Percentiles rank a stretch among this genome's conserved stretches.
Evolutionary conservation across 1,139 yeast species (phyloP).

Genomic region (Yamadazyma blattariae): DNA sequence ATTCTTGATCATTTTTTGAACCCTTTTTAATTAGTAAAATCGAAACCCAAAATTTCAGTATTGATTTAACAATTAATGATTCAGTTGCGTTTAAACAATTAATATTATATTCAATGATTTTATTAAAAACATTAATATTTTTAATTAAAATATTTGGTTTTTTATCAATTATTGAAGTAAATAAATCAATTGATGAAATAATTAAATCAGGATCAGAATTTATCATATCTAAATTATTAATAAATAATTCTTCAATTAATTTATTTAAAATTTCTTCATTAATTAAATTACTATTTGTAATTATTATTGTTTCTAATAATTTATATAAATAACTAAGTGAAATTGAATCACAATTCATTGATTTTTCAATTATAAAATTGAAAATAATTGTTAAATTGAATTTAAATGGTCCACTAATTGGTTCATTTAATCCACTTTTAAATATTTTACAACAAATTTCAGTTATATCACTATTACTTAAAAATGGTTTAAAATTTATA

Average conservation of each 20-base stretch:
- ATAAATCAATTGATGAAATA: constrained; percentile 41
- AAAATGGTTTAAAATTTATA: constrained; percentile 30
- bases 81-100: constrained; percentile 54
- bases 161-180: constrained; percentile 45
- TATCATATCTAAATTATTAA: constrained; percentile 30
- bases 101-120: constrained; percentile 41
- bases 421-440: constrained; percentile 54
- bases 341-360: constrained; percentile 23
- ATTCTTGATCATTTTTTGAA: constrained; percentile 42
- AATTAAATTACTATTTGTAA: constrained; percentile 28
- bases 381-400: constrained; percentile 43
- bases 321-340: constrained; percentile 40
- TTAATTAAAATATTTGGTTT: constrained; percentile 47
- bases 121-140: constrained; percentile 29
- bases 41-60: constrained; percentile 64
- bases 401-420: constrained; percentile 57
- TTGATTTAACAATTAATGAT: constrained; percentile 60
- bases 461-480: constrained; percentile 38
- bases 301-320: constrained; percentile 40
- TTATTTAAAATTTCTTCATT: constrained; percentile 25
- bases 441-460: constrained; percentile 59
- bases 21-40: constrained; percentile 56
- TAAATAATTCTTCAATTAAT: constrained; percentile 28
- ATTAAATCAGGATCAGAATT: constrained; percentile 54
- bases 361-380: constrained; percentile 43